Percentiles rank a stretch among this genome's conserved stretches.
phyloP scores from a whole-genome alignment of 2,329 filamentous ascomycete genomes.

The Fusarium marasasianum region DNA sequence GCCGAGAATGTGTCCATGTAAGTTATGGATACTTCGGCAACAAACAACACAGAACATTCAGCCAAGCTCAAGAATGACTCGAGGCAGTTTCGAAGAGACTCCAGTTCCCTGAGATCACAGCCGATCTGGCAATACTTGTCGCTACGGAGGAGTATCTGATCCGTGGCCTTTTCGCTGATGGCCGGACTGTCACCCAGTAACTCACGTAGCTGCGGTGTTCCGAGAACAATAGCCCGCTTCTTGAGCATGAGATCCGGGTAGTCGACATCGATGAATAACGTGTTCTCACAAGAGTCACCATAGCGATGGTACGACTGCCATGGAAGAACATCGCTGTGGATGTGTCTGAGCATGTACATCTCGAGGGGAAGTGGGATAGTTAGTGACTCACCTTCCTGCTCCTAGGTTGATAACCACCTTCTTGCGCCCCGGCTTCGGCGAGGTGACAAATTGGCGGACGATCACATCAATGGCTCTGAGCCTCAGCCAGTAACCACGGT shows the following conservation, averaged over 20 bases:
- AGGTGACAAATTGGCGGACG: conserved; percentile 76
- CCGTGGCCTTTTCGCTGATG: conserved; percentile 51
- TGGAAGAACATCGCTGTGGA: conserved; percentile 81
- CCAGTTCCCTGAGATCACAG: conserved; percentile 79
- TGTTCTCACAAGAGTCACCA: conserved; percentile 63
- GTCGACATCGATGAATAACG: conserved; percentile 84
- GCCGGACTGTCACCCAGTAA: conserved; percentile 46
- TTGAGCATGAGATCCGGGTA: conserved; percentile 81
- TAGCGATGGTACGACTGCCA: conserved; percentile 83
- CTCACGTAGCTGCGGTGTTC: conserved; percentile 65
- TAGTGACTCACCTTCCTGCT: conserved; percentile 80
- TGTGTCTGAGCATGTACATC: conserved; percentile 2
- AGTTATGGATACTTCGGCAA: conserved; percentile 90
- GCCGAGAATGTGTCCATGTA: conserved; percentile 83
- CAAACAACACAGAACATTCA: conserved; percentile 75
- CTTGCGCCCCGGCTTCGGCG: conserved; percentile 57
- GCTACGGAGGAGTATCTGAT: conserved; percentile 68
- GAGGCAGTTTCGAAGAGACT: conserved; percentile 67
- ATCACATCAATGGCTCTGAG: conserved; percentile 83
- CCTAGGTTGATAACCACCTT: conserved; percentile 87
- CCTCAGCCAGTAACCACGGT: conserved; percentile 87
- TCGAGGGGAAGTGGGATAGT: background rate
- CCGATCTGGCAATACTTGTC: conserved; percentile 80
- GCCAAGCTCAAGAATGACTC: conserved; percentile 65
- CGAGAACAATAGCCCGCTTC: conserved; percentile 75